Conservation (phyloP, 768 basidiomycete genomes). For the Boletus rufocinnamomeus region DNA sequence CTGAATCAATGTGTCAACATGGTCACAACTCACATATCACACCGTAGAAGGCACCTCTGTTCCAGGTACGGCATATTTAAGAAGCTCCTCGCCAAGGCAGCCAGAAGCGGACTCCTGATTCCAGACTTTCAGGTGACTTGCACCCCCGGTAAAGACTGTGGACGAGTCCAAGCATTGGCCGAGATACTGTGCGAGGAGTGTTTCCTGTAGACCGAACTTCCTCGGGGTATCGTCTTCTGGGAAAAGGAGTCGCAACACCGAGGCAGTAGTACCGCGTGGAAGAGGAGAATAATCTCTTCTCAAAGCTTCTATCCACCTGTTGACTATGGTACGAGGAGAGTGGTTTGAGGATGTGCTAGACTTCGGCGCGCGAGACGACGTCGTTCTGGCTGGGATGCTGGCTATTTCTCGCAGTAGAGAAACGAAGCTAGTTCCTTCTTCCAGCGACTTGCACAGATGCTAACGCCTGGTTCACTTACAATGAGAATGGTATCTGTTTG, state of each 20-base stretch:
- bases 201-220: slow-evolving; percentile 75
- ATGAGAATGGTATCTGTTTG: slow-evolving; percentile 43
- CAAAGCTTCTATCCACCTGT: slow-evolving; percentile 47
- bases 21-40: not conserved
- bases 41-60: slow-evolving; percentile 30
- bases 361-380: slow-evolving; percentile 17
- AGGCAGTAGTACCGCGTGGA: slow-evolving; percentile 53
- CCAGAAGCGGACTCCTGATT: slow-evolving; percentile 48
- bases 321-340: slow-evolving; percentile 44
- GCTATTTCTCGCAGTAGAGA: slow-evolving; percentile 52
- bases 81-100: slow-evolving; percentile 71
- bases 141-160: slow-evolving; percentile 27
- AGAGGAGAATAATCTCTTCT: slow-evolving; percentile 47
- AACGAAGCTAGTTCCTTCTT: slow-evolving; percentile 42
- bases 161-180: slow-evolving; percentile 49
- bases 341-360: slow-evolving; percentile 11
- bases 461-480: slow-evolving; percentile 35
- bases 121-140: slow-evolving; percentile 40
- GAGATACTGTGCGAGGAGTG: slow-evolving; percentile 53
- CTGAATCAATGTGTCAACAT: slow-evolving; percentile 20
- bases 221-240: slow-evolving; percentile 76
- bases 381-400: slow-evolving; percentile 26
- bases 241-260: slow-evolving; percentile 76
- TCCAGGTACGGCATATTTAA: slow-evolving; percentile 41
- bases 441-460: slow-evolving; percentile 1